Percentiles rank a stretch among this genome's conserved stretches.
phyloP scores from a whole-genome alignment of 441 rosid species.

The Pelargonium australe region DNA sequence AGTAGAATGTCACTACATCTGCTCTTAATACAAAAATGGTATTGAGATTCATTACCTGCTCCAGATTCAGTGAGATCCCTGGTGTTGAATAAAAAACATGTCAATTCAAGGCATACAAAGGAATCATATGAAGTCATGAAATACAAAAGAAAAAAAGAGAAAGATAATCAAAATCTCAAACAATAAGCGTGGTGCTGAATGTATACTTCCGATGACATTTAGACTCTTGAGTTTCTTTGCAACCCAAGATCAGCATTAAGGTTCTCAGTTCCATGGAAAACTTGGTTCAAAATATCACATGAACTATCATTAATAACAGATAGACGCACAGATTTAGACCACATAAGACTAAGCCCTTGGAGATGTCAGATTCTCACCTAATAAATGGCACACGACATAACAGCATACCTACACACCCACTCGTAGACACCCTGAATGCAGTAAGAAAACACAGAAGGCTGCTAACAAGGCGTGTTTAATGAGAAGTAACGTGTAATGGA shows the following conservation, averaged over 20 bases:
- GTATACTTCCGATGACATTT: not conserved
- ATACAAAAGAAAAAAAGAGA: not conserved
- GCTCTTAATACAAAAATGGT: not conserved
- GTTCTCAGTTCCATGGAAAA: slow-evolving; percentile 2
- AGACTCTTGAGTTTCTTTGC: not conserved
- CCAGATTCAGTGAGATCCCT: slow-evolving; percentile 66
- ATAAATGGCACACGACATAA: not conserved
- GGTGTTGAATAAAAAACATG: slow-evolving; percentile 19
- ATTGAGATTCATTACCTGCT: slow-evolving; percentile 44
- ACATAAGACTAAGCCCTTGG: not conserved
- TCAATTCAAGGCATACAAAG: not conserved
- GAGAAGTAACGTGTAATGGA: not conserved
- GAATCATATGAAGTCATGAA: not conserved
- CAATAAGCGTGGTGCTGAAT: not conserved
- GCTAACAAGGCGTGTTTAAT: not conserved
- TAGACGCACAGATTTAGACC: not conserved
- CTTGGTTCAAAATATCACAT: not conserved
- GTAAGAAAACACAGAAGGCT: not conserved
- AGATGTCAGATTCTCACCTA: not conserved
- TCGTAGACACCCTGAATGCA: not conserved
- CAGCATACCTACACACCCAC: not conserved
- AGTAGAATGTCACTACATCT: not conserved
- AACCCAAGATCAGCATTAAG: not conserved
- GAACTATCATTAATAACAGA: not conserved
- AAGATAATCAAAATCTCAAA: not conserved